Evolutionary conservation across 345 rosid species (phyloP).

Genomic region (Viola odorata): DNA sequence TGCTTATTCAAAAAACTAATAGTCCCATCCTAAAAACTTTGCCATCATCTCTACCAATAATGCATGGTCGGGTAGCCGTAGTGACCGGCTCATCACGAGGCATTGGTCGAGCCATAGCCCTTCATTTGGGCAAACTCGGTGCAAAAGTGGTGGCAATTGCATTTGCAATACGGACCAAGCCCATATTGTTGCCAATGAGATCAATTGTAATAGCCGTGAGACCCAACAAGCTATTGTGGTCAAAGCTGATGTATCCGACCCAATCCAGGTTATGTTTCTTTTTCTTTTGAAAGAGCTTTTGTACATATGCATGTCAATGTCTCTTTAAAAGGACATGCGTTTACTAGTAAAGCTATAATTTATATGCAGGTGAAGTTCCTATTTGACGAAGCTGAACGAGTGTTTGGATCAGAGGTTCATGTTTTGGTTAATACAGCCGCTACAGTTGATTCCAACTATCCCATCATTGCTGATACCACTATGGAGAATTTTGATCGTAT

Average conservation of each 20-base stretch:
- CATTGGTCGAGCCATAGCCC: constrained; percentile 31
- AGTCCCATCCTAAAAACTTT: neutral
- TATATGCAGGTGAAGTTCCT: constrained; percentile 8
- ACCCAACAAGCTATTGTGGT: constrained; percentile 20
- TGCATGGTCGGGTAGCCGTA: constrained; percentile 28
- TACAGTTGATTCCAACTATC: constrained; percentile 20
- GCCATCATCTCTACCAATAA: constrained; percentile 1
- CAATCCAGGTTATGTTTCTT: constrained; percentile 21
- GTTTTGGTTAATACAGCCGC: constrained; percentile 37
- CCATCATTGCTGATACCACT: constrained; percentile 26
- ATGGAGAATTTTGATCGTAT: constrained; percentile 32
- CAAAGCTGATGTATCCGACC: constrained; percentile 28
- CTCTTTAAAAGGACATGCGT: too few species aligned
- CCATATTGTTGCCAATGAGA: constrained; percentile 17
- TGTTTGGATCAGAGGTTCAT: constrained; percentile 27
- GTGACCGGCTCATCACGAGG: constrained; percentile 40
- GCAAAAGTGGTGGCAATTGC: constrained; percentile 30
- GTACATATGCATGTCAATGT: too few species aligned
- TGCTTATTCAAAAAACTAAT: too few species aligned
- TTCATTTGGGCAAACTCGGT: constrained; percentile 33
- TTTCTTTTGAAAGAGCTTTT: too few species aligned
- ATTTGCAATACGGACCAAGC: constrained; percentile 25
- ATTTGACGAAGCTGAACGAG: constrained; percentile 31
- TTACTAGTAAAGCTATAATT: too few species aligned
- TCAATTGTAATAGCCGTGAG: constrained; percentile 15